These are phyloP conservation scores for Tricholoma sp. DNA, from an alignment of 768 basidiomycete genomes.

Conservation along the genomic window DNA sequence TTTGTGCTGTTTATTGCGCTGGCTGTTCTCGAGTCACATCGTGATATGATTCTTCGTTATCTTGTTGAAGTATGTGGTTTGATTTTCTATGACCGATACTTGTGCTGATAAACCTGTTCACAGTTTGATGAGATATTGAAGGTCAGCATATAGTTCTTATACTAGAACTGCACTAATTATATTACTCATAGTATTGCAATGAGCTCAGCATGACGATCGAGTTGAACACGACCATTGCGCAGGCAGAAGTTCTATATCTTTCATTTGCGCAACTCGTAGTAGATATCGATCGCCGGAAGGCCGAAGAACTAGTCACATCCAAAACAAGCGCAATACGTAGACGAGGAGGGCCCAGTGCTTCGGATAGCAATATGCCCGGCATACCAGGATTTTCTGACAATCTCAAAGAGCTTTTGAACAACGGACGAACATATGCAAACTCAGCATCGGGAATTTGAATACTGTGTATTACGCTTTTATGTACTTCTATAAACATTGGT, in stretches of 20 bases:
- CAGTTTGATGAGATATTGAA: conserved; percentile 83
- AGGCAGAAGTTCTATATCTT: conserved; percentile 95
- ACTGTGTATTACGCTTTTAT: neutral
- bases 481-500: neutral
- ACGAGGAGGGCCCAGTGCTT: conserved; percentile 10
- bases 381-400: conserved; percentile 56
- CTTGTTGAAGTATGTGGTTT: conserved; percentile 70
- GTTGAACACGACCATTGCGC: conserved; percentile 89
- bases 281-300: conserved; percentile 79
- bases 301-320: conserved; percentile 46
- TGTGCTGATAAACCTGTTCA: conserved; percentile 2
- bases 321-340: conserved; percentile 25
- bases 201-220: conserved; percentile 96
- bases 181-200: conserved; percentile 68
- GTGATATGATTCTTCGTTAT: conserved; percentile 93
- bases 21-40: conserved; percentile 90
- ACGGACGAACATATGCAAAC: conserved; percentile 25
- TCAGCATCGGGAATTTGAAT: neutral
- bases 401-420: conserved; percentile 53
- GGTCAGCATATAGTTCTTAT: conserved; percentile 26
- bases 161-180: conserved; percentile 2
- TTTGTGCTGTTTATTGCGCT: conserved; percentile 95
- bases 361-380: conserved; percentile 17
- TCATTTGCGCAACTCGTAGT: conserved; percentile 86
- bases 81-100: neutral